Evolutionary conservation across 805 yeast genomes (phyloP).

Genomic region (Saccharomyces kudriavzevii): DNA sequence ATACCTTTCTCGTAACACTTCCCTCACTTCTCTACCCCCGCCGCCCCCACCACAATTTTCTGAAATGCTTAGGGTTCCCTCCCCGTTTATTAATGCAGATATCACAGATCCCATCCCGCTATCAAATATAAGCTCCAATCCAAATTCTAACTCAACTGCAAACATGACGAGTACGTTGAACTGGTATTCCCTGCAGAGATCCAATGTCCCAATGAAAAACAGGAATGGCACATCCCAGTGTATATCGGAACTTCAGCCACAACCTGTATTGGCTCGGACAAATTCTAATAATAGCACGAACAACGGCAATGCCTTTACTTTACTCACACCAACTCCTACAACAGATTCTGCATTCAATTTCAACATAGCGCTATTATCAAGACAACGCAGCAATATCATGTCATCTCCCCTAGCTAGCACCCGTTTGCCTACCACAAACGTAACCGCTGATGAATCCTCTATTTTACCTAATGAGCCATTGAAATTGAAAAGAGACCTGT

Average conservation of each 20-base stretch:
- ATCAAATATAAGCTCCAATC: background rate
- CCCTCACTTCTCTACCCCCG: slow-evolving; percentile 21
- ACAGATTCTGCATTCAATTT: slow-evolving; percentile 4
- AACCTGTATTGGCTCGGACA: slow-evolving; percentile 12
- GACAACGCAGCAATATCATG: slow-evolving; percentile 8
- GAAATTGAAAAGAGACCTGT: slow-evolving; percentile 9
- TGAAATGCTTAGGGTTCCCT: background rate
- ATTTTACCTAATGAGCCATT: slow-evolving; percentile 2
- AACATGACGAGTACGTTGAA: background rate
- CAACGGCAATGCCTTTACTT: slow-evolving; percentile 9
- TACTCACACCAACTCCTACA: slow-evolving; percentile 16
- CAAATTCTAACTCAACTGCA: background rate
- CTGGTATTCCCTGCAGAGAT: background rate
- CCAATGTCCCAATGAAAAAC: slow-evolving; percentile 13
- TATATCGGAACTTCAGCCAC: slow-evolving; percentile 7
- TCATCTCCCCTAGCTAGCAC: background rate
- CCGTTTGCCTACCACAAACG: background rate
- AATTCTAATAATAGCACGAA: slow-evolving; percentile 12
- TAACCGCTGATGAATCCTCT: slow-evolving; percentile 2
- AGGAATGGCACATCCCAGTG: slow-evolving; percentile 21
- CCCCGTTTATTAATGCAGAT: background rate
- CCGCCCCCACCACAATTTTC: slow-evolving; percentile 7
- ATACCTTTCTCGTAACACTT: slow-evolving; percentile 23
- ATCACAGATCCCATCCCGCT: background rate
- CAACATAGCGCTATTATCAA: slow-evolving; percentile 5